Evolutionary conservation across 176 grass and related monocot species (phyloP), one percentile per base, ranked within the genome.

Genomic region (Oryza meyeriana): DNA sequence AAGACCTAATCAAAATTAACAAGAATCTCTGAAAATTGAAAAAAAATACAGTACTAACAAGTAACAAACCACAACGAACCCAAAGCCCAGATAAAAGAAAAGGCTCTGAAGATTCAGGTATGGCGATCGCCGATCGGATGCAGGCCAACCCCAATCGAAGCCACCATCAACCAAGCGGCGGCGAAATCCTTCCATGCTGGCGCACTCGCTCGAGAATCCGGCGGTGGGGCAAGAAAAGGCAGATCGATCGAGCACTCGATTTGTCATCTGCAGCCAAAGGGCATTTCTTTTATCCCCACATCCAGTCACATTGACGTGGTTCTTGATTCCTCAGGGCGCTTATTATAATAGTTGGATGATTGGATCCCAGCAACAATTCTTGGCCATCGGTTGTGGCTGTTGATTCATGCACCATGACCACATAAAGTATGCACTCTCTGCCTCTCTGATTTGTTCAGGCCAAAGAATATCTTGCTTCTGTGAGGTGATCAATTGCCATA

Each of bases 251-350:
- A 42, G 66, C 47, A 28, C 29, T 22, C 17, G 71, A 35, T 55
- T 77, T 67, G 82, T 69, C 82, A 84, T 69, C 39, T 27, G 39
- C 2, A 11, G 25, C 69, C 20, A 72, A 78, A 71, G 72, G 55
- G 66, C 58, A 20, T 55, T 72, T 24, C 72, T 71, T 59, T 77
- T 24, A 34, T 55, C 65, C 67, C 68, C 52, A 52, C 75, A 72
- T 69, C 75, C 68, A 33, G 81, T 85, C 63, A 84, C 52, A 26
- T 12, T 85, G 82, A 85, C 87, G 87, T 81, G 87, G 83, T 48
- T 68, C 66, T 59, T 69, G 78, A 89, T 89, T 85, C 87, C 65
- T 85, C 63, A 61, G 48, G 14, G 17, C 25, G 69, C 63, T 74
- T 81, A 76, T 80, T 85, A 31, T 74, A 88, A 61, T 44, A 44